Base-by-base conservation (phyloP, 2,329 filamentous ascomycete species). In the Colletotrichum sp. region DNA sequence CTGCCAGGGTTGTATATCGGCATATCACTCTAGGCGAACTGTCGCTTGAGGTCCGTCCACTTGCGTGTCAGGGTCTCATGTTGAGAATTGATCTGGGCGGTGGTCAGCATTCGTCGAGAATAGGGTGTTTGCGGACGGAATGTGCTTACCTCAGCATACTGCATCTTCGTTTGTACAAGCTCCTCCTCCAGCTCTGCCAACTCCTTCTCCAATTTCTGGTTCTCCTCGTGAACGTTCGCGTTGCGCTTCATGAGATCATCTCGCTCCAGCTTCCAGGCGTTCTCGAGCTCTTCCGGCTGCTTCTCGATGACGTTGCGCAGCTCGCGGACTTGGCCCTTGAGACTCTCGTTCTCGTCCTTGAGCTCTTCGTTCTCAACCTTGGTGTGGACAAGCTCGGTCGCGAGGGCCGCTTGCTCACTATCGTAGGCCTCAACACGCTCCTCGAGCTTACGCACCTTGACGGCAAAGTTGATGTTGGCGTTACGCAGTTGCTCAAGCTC, bases 281-380 rank as follows among this genome's bases (percentile, higher is more conserved):
- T 91, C 83, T 99, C 97, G 7, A 99, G 93, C 84, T 99, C 96
- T 57, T 92, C 92, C 0, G 96, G 96, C 85, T 99, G 97, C 80
- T 93, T 94, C 82, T 98, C 95, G 34, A 99, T 96, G 49, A 99
- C 94, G 63, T 92, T 91, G 81, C 95, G 94, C 75, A 99, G 88
- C 85, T 98, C 96, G 71, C 92, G 91, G 24, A 98, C 95, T 83
- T 98, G 95, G 12, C 94, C 93, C 82, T 92, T 94, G 78, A 99
- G 88, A 64, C 92, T 95, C 84, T 99, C 97, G 80, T 98, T 98
- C 84, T 96, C 92, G 81, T 99, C 97, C 62, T 92, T 92, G 52
- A 99, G 88, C 82, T 95, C 94, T 82, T 98, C 95, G 80, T 99
- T 99, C 82, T 98, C 94, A 6, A 99, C 95, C 85, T 99, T 98